phyloP scores from a whole-genome alignment of 495 filamentous ascomycete species.

The Hypoxylon trugodes region DNA sequence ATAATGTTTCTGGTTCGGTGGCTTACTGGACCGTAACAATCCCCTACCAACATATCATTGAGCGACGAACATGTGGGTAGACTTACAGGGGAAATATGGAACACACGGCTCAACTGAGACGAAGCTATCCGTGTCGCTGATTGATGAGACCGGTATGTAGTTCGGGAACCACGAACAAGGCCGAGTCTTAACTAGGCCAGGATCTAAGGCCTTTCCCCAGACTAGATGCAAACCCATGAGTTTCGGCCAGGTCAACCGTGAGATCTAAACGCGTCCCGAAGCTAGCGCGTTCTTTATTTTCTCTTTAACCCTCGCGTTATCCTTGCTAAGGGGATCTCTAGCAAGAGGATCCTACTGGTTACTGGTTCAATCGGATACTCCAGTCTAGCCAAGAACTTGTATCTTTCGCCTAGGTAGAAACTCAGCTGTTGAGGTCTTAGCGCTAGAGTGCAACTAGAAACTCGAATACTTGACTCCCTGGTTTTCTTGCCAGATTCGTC shows the following conservation, averaged over 20 bases:
- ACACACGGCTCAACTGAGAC: conserved; percentile 13
- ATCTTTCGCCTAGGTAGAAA: conserved; percentile 12
- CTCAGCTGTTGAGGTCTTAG: conserved; percentile 5
- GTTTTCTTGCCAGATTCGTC: conserved; percentile 17
- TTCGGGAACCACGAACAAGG: not conserved
- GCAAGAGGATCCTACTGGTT: conserved; percentile 17
- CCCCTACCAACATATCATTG: conserved; percentile 9
- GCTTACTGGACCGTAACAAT: conserved; percentile 19
- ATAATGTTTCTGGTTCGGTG: conserved; percentile 1
- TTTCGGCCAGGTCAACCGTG: conserved; percentile 14
- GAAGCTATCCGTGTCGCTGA: conserved; percentile 16
- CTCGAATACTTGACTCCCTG: conserved; percentile 12
- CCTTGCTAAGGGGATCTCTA: conserved; percentile 31
- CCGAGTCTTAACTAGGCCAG: conserved; percentile 10
- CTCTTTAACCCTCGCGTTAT: conserved; percentile 28
- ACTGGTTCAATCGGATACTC: conserved; percentile 31
- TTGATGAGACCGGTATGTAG: conserved; percentile 23
- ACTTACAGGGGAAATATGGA: too few species aligned
- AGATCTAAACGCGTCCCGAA: conserved; percentile 36
- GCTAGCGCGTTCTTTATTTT: conserved; percentile 25
- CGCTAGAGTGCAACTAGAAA: conserved; percentile 13
- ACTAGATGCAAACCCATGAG: conserved; percentile 9
- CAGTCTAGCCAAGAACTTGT: conserved; percentile 24
- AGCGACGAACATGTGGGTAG: not conserved
- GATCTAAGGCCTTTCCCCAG: conserved; percentile 24